Percentiles rank a stretch among this genome's conserved stretches.
Evolutionary conservation across 495 filamentous ascomycete genomes (phyloP).

Genomic region (Eremomyces bilateralis): DNA sequence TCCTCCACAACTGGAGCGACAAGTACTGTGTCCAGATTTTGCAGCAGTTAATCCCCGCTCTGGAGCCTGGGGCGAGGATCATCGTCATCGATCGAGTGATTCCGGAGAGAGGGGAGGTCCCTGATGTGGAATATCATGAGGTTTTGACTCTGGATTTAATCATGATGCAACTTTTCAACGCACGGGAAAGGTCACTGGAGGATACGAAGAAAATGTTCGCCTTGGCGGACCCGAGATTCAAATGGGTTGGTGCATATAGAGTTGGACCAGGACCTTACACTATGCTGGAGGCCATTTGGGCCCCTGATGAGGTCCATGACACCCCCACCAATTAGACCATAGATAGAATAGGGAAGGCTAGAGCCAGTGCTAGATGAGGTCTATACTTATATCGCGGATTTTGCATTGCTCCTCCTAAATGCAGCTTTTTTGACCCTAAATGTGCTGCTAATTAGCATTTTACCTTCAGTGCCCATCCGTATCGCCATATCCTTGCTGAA

Average conservation of each 20-base stretch:
- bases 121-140: too few relatives aligned
- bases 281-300: too few relatives aligned
- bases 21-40: neutral
- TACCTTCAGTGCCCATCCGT: neutral
- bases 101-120: neutral
- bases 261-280: too few relatives aligned
- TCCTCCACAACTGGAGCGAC: slow-evolving; percentile 8
- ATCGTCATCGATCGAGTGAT: neutral
- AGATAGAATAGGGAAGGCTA: too few relatives aligned
- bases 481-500: neutral
- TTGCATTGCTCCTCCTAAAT: too few relatives aligned
- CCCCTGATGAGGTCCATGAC: too few relatives aligned
- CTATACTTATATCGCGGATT: too few relatives aligned
- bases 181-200: neutral
- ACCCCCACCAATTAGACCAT: too few relatives aligned
- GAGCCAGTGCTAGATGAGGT: too few relatives aligned
- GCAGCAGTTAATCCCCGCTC: neutral
- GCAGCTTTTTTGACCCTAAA: too few relatives aligned
- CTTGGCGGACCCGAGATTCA: neutral
- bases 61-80: neutral
- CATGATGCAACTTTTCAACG: neutral
- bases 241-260: too few relatives aligned
- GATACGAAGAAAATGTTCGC: neutral
- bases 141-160: neutral
- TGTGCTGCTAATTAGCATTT: too few relatives aligned